These are phyloP conservation scores for Colletotrichum sojae DNA, from an alignment of 2,329 filamentous ascomycete genomes.

Conservation along the genomic window DNA sequence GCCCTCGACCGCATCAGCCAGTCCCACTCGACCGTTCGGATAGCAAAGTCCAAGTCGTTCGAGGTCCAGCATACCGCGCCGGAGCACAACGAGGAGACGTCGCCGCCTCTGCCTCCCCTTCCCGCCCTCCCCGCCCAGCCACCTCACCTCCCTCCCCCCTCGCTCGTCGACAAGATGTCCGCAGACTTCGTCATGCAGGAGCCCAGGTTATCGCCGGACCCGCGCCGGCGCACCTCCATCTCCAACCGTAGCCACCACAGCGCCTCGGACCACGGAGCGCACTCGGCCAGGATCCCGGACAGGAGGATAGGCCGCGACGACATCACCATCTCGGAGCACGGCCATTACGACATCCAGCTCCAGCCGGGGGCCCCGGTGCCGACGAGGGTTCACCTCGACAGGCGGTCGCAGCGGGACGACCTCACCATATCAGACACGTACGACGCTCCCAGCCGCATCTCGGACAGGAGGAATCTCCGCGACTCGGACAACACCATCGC, in stretches of 20 bases:
- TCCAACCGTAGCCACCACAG: slow-evolving; percentile 44
- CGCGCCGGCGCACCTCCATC: slow-evolving; percentile 45
- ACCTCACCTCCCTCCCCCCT: slow-evolving; percentile 40
- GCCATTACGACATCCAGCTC: slow-evolving; percentile 36
- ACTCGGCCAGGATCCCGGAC: slow-evolving; percentile 35
- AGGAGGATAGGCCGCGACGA: slow-evolving; percentile 38
- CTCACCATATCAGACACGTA: slow-evolving; percentile 33
- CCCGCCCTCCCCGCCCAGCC: slow-evolving; percentile 39
- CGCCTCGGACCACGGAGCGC: slow-evolving; percentile 35
- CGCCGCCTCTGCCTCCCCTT: slow-evolving; percentile 26
- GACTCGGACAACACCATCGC: slow-evolving; percentile 47
- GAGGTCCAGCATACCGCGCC: slow-evolving; percentile 40
- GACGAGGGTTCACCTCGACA: slow-evolving; percentile 26
- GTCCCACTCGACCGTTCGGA: slow-evolving; percentile 45
- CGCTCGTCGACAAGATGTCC: slow-evolving; percentile 41
- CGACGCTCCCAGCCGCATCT: slow-evolving; percentile 36
- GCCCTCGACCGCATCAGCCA: slow-evolving; percentile 69
- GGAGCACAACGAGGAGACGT: background rate
- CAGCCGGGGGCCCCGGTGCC: background rate
- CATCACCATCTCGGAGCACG: slow-evolving; percentile 41
- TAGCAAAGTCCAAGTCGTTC: slow-evolving; percentile 49
- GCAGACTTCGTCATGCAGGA: slow-evolving; percentile 40
- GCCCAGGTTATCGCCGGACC: slow-evolving; percentile 35
- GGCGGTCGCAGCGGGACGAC: slow-evolving; percentile 22
- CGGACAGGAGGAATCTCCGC: slow-evolving; percentile 39